Percentiles rank a stretch among this genome's conserved stretches.
These are phyloP conservation scores for Rhodotorula graminis DNA, from an alignment of 768 basidiomycete species.

Conservation along the genomic window DNA sequence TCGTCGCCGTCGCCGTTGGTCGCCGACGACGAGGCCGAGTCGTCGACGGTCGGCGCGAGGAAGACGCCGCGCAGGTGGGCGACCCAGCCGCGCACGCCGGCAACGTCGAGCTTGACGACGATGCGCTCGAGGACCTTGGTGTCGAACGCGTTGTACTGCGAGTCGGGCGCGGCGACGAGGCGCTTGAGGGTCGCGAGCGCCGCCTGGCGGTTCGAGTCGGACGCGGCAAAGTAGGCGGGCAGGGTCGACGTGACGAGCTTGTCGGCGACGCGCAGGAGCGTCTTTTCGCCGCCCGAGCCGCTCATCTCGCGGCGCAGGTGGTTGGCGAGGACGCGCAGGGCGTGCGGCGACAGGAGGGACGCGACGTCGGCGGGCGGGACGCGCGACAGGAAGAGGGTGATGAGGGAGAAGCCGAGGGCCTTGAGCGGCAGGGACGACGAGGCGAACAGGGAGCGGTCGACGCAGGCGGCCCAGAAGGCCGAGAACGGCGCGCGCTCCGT, in stretches of 20 bases:
- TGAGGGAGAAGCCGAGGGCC: constrained; percentile 92
- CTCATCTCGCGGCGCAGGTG: constrained; percentile 64
- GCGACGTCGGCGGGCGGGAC: constrained; percentile 64
- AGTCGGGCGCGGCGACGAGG: constrained; percentile 68
- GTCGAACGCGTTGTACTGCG: constrained; percentile 76
- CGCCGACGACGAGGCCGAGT: background rate
- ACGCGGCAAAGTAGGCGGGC: constrained; percentile 61
- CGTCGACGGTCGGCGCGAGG: constrained; percentile 45
- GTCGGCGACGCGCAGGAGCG: constrained; percentile 80
- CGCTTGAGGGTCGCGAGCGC: constrained; percentile 81
- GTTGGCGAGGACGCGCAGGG: constrained; percentile 95
- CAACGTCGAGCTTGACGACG: constrained; percentile 63
- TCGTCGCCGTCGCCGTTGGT: constrained; percentile 44
- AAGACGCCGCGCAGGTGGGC: constrained; percentile 63
- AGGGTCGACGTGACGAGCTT: constrained; percentile 73
- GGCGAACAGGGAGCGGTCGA: constrained; percentile 86
- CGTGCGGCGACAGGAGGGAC: constrained; percentile 86
- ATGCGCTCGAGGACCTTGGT: constrained; percentile 84
- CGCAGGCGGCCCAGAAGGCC: constrained; percentile 84
- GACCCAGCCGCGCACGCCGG: constrained; percentile 74
- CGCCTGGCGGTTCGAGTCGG: background rate
- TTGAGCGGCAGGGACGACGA: constrained; percentile 77
- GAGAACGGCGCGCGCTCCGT: constrained; percentile 62
- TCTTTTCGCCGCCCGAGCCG: constrained; percentile 59
- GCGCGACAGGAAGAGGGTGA: constrained; percentile 69